Evolutionary conservation across 78 protist genomes (phyloP), one percentile per base, ranked within the genome.

Genomic region (Parvularia atlantis): DNA sequence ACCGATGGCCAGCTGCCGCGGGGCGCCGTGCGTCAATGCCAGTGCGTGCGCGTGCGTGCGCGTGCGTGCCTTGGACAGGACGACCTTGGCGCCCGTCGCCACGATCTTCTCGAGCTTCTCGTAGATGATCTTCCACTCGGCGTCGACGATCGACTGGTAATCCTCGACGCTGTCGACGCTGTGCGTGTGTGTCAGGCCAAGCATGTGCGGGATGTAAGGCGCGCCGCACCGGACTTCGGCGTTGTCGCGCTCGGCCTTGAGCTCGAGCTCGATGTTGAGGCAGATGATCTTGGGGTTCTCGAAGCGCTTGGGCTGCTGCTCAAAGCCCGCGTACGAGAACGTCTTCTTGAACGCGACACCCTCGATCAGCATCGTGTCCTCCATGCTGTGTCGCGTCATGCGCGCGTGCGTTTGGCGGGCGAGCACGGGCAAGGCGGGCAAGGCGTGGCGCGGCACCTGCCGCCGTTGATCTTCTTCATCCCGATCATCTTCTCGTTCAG

Each of bases 321-420:
- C 99, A 76, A 96, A 95, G 52, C 99, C 99, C 9, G 99, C 99
- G 65, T 93, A 96, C 54, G 96, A 85, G 67, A 98, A 98, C 22
- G 99, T 94, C 85, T 95, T 88, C 91, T 97, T 94, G 90, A 98
- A 98, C 3, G 99, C 99, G n/a, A 97, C 99, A 31, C 99, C 99
- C 19, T 88, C 76, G 41, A 98, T 89, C 31, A 95, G 84, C 48
- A 76, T 22, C n/a, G 98, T 85, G 31, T 98, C 99, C 79, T 84
- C 80, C 63, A 72, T 0, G 6, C 40, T 19, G 9, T n/a, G n/a
- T n/a, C n/a, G n/a, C n/a, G n/a, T n/a, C n/a, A n/a, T n/a, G n/a
- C n/a, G n/a, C n/a, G n/a, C n/a, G n/a, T n/a, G n/a, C n/a, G n/a
- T n/a, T n/a, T n/a, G n/a, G n/a, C n/a, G n/a, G n/a, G n/a, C n/a